Base-by-base conservation (phyloP, 2,329 filamentous ascomycete species). In the Clonostachys rhizophaga region DNA sequence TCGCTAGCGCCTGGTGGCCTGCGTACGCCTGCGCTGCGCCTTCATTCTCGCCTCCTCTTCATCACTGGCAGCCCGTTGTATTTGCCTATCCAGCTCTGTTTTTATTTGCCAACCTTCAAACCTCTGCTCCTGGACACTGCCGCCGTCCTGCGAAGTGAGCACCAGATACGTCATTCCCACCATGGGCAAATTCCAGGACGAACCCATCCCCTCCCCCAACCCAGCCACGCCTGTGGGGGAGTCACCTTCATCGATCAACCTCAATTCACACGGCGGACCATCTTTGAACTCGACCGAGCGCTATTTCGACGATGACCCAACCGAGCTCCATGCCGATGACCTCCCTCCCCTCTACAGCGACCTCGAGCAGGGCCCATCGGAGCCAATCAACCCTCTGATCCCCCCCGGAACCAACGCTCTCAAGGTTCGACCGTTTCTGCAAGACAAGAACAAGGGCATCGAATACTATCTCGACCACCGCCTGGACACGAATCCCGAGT, bases 301-400 rank as follows among this genome's bases (percentile, higher is more conserved):
- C 14, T 66, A 64, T 52, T 62, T 62, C 39, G 68, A 71, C 56
- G 55, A 66, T 42, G 67, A 70, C 47, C 55, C 60, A 1, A 57
- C 64, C 33, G 62, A 68, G 36, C 54, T 66, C 42, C 51, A 55
- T 12, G 52, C 55, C 43, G 65, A 72, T 48, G 70, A 75, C 49
- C 63, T 75, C 3, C 73, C 72, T 9, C 73, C 73, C 1, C 65
- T 71, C 24, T 76, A 76, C 52, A 58, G 58, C 49, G 66, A 72
- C 41, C 67, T 72, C 37, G 56, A 56, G 16, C 40, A 17, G 40
- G 45, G 20, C 30, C 43, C 43, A 12, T 30, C 16, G 10, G 24
- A 14, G 34, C 5, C 52, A 39, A 49, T 55, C 16, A 50, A 62
- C 46, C 61, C 58, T 13, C 56, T 64, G 11, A 35, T 56, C 40